A percentile compares a stretch with the other conserved stretches of the same genome.
Conservation (phyloP, 2,329 filamentous ascomycete species). For the Exophiala spinifera region DNA sequence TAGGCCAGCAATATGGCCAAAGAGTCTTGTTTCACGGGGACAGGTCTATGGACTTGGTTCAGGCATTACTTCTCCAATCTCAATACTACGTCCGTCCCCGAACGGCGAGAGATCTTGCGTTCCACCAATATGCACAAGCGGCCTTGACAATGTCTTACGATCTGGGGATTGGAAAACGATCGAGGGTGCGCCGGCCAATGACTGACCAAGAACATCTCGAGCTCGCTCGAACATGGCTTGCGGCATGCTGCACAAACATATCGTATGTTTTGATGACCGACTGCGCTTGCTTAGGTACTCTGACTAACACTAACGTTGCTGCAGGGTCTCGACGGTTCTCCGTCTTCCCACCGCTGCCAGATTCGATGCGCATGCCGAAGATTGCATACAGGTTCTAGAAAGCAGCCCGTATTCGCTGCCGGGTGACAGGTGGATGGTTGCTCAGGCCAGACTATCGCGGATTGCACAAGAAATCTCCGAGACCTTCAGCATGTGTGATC, state of each 20-base stretch:
- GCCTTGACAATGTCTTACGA: constrained; percentile 79
- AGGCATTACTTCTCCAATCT: constrained; percentile 68
- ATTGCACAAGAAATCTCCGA: constrained; percentile 66
- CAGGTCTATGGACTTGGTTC: constrained; percentile 80
- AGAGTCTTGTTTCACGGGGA: constrained; percentile 70
- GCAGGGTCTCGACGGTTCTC: constrained; percentile 56
- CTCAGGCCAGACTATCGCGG: constrained; percentile 56
- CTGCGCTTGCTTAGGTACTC: constrained; percentile 30
- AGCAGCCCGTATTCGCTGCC: constrained; percentile 53
- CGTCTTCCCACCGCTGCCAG: constrained; percentile 56
- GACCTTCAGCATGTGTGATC: constrained; percentile 65
- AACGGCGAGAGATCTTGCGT: constrained; percentile 78
- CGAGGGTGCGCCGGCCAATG: constrained; percentile 37
- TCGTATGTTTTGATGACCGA: constrained; percentile 42
- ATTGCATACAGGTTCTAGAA: constrained; percentile 57
- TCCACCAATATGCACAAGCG: constrained; percentile 80
- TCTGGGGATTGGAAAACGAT: constrained; percentile 66
- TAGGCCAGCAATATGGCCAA: constrained; percentile 70
- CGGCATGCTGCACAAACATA: constrained; percentile 55
- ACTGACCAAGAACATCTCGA: constrained; percentile 52
- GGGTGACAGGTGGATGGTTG: constrained; percentile 53
- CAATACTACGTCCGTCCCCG: constrained; percentile 84
- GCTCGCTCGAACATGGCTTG: constrained; percentile 56
- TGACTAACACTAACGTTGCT: constrained; percentile 52
- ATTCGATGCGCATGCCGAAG: constrained; percentile 62